These are phyloP conservation scores for Neurospora tetrasperma DNA, from an alignment of 495 filamentous ascomycete species.

Conservation along the genomic window DNA sequence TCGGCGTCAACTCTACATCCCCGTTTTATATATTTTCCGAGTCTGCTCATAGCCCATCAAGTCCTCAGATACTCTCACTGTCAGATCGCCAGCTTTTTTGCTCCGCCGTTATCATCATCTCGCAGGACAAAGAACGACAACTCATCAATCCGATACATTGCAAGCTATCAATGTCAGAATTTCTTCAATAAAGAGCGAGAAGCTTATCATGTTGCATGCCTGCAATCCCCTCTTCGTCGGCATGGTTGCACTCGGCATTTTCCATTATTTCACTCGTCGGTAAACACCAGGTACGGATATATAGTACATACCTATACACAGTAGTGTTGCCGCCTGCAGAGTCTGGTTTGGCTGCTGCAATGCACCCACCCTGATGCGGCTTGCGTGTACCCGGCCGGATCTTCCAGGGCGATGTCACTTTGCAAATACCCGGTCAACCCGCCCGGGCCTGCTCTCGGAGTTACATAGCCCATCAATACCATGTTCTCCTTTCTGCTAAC, in stretches of 20 bases:
- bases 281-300: neutral
- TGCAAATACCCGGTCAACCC: slow-evolving; percentile 2
- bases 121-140: neutral
- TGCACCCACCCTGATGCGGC: neutral
- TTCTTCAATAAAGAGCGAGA: slow-evolving; percentile 15
- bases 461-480: neutral
- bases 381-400: slow-evolving; percentile 4
- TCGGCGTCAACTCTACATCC: neutral
- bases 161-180: neutral
- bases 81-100: neutral
- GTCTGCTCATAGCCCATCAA: neutral
- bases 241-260: neutral
- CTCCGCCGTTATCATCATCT: neutral
- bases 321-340: neutral
- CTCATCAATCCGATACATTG: neutral
- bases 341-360: neutral
- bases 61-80: neutral
- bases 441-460: neutral
- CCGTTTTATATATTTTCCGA: neutral
- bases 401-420: slow-evolving; percentile 1
- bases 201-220: slow-evolving; percentile 18
- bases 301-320: neutral
- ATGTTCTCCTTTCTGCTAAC: neutral
- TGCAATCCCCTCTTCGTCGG: neutral
- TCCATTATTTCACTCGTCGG: neutral